Evolutionary conservation across 2,329 filamentous ascomycete species (phyloP), one percentile per base, ranked within the genome.

Genomic region (Phaeomoniella chlamydospora): DNA sequence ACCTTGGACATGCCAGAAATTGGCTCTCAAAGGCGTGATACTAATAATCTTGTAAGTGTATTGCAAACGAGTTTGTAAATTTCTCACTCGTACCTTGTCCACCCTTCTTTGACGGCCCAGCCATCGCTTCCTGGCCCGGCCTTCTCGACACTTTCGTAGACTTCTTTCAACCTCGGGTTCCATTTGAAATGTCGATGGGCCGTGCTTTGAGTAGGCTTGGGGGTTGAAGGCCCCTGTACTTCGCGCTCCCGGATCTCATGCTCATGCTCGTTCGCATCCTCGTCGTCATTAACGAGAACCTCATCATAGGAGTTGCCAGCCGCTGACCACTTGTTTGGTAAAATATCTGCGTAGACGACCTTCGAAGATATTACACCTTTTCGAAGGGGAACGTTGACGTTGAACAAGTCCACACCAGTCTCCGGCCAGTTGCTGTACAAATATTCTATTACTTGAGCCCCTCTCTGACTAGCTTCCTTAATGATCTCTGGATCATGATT

Each of bases 111-210:
- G 15, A 98, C 83, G 22, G 79, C 79, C 85, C 88, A 94, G 4
- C 88, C 90, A 58, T 98, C 90, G 52, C 85, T 92, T 3, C 86
- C 86, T 3, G 83, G 81, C 18, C 67, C 65, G 29, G 79, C 76
- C 44, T 80, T 72, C 46, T 86, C 75, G n/a, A 94, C 86, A 45
- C 81, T 87, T 52, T 80, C 74, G 56, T 85, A 85, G 2, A 96
- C 85, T 56, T 93, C 87, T 19, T 73, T 68, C 57, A 96, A 90
- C 43, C 74, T 74, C 2, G 88, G 90, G 33, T 82, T 76, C 90
- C 90, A 96, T 59, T 88, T 92, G 67, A 94, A 96, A 58, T 92
- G 82, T 55, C 82, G 84, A 57, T 93, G 84, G 38, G 65, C 22
- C 22, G 22, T n/a, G 6, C 22, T 70, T 53, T 85, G 77, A 18